Evolutionary conservation across 2,329 filamentous ascomycete genomes (phyloP).

Genomic region (Xylaria sp.): DNA sequence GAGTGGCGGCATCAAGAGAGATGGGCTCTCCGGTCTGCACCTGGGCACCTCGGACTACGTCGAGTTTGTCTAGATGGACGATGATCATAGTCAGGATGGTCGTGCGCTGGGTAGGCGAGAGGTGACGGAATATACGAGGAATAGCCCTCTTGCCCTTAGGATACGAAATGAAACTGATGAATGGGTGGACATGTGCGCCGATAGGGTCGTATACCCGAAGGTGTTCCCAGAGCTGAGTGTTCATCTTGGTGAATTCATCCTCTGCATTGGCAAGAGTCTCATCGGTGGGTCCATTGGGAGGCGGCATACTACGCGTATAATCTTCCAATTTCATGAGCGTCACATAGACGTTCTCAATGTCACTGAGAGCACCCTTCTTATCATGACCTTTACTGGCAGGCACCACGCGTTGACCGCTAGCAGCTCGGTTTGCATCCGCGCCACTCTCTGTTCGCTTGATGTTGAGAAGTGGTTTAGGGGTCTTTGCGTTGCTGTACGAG

Average conservation of each 20-base stretch:
- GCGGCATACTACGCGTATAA: constrained; percentile 75
- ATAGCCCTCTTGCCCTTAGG: constrained; percentile 95
- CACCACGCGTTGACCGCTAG: constrained; percentile 39
- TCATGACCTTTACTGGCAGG: constrained; percentile 50
- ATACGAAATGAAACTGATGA: constrained; percentile 92
- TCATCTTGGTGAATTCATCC: constrained; percentile 79
- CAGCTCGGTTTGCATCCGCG: constrained; percentile 51
- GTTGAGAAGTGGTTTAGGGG: constrained; percentile 88
- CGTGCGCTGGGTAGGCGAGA: constrained; percentile 85
- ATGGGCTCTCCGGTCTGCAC: constrained; percentile 66
- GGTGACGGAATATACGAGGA: constrained; percentile 88
- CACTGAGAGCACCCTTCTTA: constrained; percentile 74
- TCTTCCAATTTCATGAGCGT: constrained; percentile 93
- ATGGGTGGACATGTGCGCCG: constrained; percentile 72
- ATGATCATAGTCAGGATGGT: constrained; percentile 95
- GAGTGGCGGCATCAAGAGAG: constrained; percentile 64
- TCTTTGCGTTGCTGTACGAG: constrained; percentile 98
- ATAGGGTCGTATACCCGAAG: constrained; percentile 94
- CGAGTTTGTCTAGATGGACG: constrained; percentile 84
- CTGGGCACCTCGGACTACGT: constrained; percentile 79
- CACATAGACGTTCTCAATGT: constrained; percentile 83
- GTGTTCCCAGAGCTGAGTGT: constrained; percentile 74
- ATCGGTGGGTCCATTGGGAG: constrained; percentile 57
- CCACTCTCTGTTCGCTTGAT: constrained; percentile 79
- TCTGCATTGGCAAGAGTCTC: constrained; percentile 67